Evolutionary conservation across 495 filamentous ascomycete genomes (phyloP).

Genomic region (Penicillium maclennaniae): DNA sequence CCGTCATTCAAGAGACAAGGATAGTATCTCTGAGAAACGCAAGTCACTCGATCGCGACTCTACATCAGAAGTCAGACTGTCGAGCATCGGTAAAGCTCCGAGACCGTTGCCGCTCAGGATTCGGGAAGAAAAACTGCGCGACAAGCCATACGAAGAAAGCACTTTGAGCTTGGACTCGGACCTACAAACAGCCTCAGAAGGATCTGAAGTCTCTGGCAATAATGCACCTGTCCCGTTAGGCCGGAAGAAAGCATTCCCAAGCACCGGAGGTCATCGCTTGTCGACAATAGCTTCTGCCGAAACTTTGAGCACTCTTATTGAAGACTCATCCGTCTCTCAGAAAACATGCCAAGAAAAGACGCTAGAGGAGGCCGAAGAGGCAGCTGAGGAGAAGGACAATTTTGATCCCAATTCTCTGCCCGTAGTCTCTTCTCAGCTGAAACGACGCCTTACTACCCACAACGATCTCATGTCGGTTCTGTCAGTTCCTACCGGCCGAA

Average conservation of each 20-base stretch:
- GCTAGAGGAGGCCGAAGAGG: constrained; percentile 14
- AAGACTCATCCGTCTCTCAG: constrained; percentile 22
- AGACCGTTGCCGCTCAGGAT: constrained; percentile 7
- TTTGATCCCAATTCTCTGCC: constrained; percentile 43
- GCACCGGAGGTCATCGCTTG: constrained; percentile 60
- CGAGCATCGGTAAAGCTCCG: constrained; percentile 6
- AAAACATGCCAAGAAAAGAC: constrained; percentile 1
- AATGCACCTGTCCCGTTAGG: constrained; percentile 38
- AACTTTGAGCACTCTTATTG: constrained; percentile 49
- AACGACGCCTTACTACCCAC: constrained; percentile 81
- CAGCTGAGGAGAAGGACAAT: constrained; percentile 39
- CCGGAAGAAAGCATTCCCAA: constrained; percentile 54
- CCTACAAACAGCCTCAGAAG: constrained; percentile 30
- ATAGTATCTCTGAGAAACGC: constrained; percentile 16
- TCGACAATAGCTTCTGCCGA: constrained; percentile 72
- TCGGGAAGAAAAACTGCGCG: constrained; percentile 15
- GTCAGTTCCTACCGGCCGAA: constrained; percentile 66
- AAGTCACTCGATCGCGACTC: constrained; percentile 12
- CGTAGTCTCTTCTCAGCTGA: constrained; percentile 48
- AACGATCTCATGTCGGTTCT: constrained; percentile 91
- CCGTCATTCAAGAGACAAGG: constrained; percentile 27
- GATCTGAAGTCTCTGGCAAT: constrained; percentile 38
- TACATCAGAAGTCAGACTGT: constrained; percentile 2
- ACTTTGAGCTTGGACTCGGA: constrained; percentile 25
- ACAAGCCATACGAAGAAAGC: constrained; percentile 23